Evolutionary conservation across 768 basidiomycete species (phyloP), one percentile per base, ranked within the genome.

Genomic region (Calocera viscosa): DNA sequence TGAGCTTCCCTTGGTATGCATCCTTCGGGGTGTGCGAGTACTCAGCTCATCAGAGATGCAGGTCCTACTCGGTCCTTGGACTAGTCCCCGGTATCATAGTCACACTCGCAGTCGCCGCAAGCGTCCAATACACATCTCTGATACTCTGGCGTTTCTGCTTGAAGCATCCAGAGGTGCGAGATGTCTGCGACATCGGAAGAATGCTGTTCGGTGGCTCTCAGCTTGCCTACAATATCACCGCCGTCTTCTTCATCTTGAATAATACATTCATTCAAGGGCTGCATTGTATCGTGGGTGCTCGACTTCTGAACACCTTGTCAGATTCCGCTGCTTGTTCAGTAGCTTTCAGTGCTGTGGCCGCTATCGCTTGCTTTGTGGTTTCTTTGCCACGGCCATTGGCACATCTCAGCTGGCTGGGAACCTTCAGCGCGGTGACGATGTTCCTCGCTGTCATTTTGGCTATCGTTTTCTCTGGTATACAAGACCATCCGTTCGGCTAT

Each of bases 221-320:
- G 43, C 67, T 78, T 49, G 82, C 81, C 1, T 83, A 82, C 73
- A 81, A 83, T 64, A 69, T 78, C 34, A 83, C 82, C 0, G 80
- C 79, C 1, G 73, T 82, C 33, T 81, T 84, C 75, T 80, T 84
- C 71, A 73, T 83, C 60, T 72, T 82, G 49, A 84, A 84, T 74
- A 84, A 83, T 71, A 81, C 80, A 19, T 82, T 82, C 74, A 82
- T 82, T 41, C 80, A 81, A 77, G 82, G 81, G 75, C 74, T 82
- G 22, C 80, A 81, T 66, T 78, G 79, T 67, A 74, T 82, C 10
- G 80, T 82, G 22, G 81, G 81, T 11, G 78, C 80, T 1, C 76
- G 78, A 41, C 75, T 81, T 1, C 74, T 82, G 41, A 82, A 81
- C 73, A 82, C 81, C 0, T 71, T 82, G 2, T 76, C 81, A 0